Evolutionary conservation across 2,329 filamentous ascomycete genomes (phyloP).

Genomic region (Phialophora verrucosa): DNA sequence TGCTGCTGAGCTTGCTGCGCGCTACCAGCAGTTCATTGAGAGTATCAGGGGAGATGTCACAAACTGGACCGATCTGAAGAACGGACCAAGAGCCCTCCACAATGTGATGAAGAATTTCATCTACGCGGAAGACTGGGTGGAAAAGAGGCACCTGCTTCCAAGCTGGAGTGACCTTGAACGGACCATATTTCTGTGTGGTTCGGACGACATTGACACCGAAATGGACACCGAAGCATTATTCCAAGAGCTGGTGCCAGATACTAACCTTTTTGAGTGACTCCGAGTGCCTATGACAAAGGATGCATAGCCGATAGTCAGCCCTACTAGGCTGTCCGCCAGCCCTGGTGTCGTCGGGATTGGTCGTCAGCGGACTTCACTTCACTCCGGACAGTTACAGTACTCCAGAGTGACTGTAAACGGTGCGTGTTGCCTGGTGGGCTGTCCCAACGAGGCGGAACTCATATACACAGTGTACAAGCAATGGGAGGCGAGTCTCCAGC

Average conservation of each 20-base stretch:
- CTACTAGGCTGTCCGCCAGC: not conserved
- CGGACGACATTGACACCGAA: conserved; percentile 6
- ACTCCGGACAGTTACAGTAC: not conserved
- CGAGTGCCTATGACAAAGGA: conserved; percentile 8
- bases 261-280: conserved; percentile 18
- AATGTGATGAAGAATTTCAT: conserved; percentile 14
- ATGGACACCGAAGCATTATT: conserved; percentile 8
- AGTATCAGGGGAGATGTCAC: not conserved
- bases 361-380: not conserved
- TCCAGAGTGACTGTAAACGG: not conserved
- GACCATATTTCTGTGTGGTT: conserved; percentile 6
- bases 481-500: not conserved
- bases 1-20: not conserved
- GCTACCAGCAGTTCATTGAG: conserved; percentile 10
- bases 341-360: not conserved
- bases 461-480: too few relatives aligned
- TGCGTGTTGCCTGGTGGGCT: not conserved
- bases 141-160: conserved; percentile 13
- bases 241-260: conserved; percentile 11
- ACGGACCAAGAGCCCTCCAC: conserved; percentile 12
- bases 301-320: conserved; percentile 13
- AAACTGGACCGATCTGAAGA: conserved; percentile 15
- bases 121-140: conserved; percentile 19
- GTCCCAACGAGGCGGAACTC: not conserved
- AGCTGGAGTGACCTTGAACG: conserved; percentile 22